phyloP scores from a whole-genome alignment of 495 filamentous ascomycete species.

The Penicillium dipodomyicola region DNA sequence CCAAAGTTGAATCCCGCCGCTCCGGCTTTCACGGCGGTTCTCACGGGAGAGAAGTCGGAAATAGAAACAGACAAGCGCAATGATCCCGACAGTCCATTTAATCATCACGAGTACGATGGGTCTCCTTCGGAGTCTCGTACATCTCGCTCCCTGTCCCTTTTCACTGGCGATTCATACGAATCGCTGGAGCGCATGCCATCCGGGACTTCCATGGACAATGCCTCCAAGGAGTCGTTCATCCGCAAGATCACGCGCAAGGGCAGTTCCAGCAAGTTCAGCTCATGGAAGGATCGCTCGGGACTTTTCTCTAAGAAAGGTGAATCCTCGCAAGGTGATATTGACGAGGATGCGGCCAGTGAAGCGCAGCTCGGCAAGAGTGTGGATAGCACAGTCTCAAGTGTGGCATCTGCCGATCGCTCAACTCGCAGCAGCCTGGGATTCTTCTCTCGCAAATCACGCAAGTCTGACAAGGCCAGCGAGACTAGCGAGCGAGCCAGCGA shows the following conservation, averaged over 20 bases:
- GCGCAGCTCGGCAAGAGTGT: conserved; percentile 48
- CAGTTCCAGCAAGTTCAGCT: conserved; percentile 76
- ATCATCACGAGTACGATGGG: conserved; percentile 46
- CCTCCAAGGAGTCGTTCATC: conserved; percentile 61
- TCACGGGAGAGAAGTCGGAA: conserved; percentile 43
- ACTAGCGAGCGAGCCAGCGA: conserved; percentile 49
- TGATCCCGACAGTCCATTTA: conserved; percentile 35
- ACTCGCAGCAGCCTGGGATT: conserved; percentile 49
- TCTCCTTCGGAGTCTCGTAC: conserved; percentile 62
- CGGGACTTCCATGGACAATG: conserved; percentile 62
- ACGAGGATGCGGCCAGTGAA: conserved; percentile 47
- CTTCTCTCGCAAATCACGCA: conserved; percentile 51
- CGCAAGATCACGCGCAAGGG: conserved; percentile 76
- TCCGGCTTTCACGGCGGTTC: conserved; percentile 56
- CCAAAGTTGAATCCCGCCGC: conserved; percentile 62
- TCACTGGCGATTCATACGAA: conserved; percentile 68
- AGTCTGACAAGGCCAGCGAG: conserved; percentile 46
- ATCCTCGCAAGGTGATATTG: conserved; percentile 49
- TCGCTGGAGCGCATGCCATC: conserved; percentile 70
- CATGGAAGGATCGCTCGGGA: conserved; percentile 64
- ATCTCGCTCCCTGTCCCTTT: conserved; percentile 61
- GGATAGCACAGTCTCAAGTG: conserved; percentile 46
- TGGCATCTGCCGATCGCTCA: conserved; percentile 44
- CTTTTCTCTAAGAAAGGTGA: conserved; percentile 63
- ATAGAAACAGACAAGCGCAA: conserved; percentile 38